phyloP scores from a whole-genome alignment of 352 stramenopile species.

The Phytophthora boehmeriae region DNA sequence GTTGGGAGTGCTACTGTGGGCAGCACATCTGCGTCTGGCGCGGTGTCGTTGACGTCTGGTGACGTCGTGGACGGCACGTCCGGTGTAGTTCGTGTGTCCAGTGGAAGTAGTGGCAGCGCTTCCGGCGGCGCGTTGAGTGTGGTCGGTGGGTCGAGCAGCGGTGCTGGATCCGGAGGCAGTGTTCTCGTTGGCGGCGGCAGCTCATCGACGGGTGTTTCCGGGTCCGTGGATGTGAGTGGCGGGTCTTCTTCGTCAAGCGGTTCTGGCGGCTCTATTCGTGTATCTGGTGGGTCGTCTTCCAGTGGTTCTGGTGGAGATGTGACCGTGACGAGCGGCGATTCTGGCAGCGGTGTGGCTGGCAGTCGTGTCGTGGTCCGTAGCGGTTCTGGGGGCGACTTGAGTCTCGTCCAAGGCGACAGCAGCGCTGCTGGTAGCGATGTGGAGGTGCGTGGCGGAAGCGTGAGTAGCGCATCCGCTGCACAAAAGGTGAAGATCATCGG shows the following conservation, averaged over 20 bases:
- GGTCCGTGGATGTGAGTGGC: conserved; percentile 1
- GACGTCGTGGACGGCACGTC: not conserved
- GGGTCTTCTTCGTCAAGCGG: conserved; percentile 17
- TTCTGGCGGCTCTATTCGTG: conserved; percentile 4
- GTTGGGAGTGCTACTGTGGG: not conserved
- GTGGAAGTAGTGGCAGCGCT: not conserved
- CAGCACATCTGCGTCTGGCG: not conserved
- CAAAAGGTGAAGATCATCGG: no score
- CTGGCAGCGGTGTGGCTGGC: not conserved
- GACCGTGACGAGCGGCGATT: conserved; percentile 11
- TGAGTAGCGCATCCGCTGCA: no score
- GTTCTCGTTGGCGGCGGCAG: conserved; percentile 2
- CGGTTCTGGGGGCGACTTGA: no score
- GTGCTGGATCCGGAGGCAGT: not conserved
- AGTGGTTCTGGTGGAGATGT: conserved; percentile 18
- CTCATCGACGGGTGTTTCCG: conserved; percentile 2
- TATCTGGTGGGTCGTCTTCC: conserved; percentile 13
- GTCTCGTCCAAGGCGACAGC: no score
- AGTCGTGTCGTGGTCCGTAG: conserved; percentile 9
- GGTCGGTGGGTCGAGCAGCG: conserved; percentile 3
- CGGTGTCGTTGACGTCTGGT: not conserved
- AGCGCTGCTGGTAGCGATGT: no score
- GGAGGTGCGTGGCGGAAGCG: no score
- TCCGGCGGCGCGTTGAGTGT: not conserved
- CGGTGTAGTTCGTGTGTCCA: not conserved